These are phyloP conservation scores for Jasminum sambac DNA, from an alignment of 257 asterid species.

Conservation along the genomic window DNA sequence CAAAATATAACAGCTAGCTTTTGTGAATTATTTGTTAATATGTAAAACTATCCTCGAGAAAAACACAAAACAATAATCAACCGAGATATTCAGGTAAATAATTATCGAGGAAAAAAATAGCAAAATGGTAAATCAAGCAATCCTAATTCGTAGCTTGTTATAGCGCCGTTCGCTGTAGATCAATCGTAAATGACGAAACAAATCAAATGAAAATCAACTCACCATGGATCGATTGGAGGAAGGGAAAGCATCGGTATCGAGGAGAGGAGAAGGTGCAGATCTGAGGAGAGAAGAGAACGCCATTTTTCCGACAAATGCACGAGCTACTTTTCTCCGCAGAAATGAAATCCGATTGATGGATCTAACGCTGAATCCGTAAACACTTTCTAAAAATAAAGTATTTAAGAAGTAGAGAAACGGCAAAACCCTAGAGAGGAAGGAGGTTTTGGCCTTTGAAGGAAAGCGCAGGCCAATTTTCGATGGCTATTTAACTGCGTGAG, in stretches of 20 bases:
- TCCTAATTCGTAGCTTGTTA: slow-evolving; percentile 19
- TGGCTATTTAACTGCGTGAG: slow-evolving; percentile 19
- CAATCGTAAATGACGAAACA: neutral
- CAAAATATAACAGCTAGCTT: neutral
- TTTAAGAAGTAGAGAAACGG: neutral
- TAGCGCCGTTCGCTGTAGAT: neutral
- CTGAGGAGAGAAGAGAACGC: slow-evolving; percentile 57
- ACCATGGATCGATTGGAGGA: slow-evolving; percentile 48
- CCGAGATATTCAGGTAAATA: slow-evolving; percentile 4
- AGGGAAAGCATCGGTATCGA: slow-evolving; percentile 34
- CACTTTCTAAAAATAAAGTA: neutral
- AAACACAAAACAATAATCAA: neutral
- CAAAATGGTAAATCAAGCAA: slow-evolving; percentile 16
- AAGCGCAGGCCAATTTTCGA: slow-evolving; percentile 31
- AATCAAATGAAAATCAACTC: neutral
- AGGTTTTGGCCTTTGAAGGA: slow-evolving; percentile 36
- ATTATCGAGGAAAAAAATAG: neutral
- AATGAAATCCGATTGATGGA: neutral
- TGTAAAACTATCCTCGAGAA: neutral
- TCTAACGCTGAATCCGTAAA: neutral
- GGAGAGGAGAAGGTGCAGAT: slow-evolving; percentile 54
- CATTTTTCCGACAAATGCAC: slow-evolving; percentile 33
- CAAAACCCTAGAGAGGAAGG: slow-evolving; percentile 34
- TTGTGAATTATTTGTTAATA: neutral
- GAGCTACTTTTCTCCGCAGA: slow-evolving; percentile 20